Base-by-base conservation (phyloP, 352 stramenopile species). In the Thraustotheca clavata region DNA sequence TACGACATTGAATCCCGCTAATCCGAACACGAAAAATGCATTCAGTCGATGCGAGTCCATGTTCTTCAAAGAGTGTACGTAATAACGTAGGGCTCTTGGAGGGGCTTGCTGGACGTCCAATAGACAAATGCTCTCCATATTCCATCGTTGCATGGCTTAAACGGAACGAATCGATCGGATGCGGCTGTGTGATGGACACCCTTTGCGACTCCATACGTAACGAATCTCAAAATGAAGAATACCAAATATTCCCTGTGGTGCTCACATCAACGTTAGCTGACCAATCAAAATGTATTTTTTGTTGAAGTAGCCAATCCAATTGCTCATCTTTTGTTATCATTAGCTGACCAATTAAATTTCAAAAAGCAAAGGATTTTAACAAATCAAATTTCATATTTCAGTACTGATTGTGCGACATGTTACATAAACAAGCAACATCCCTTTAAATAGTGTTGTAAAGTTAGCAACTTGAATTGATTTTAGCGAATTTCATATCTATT, bases 1-100 rank as follows among this genome's bases (percentile, higher is more conserved):
- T 95, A 29, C 86, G 83, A 59, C 86, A 95, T 71, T 95, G 86
- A 59, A 95, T 95, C 40, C 83, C 83, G 1, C 80, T 91, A 52
- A 94, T 89, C 2, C 85, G 75, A 46, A 94, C 83, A 39, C 83
- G 81, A 52, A 94, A 94, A 36, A 92, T 71, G 63, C 84, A 91
- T 60, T 90, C 80, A 16, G 38, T 33, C 12, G 38, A 29, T 11
- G 57, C 41, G 6, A 65, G 29, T 20, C n/a, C 39, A 33, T 65
- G 46, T 32, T 65, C 57, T 27, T 65, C 36, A 54, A 65, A 65
- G 35, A 65, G 52, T 29, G 57, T 57, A 12, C 57, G 57, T 34
- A 43, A 27, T 11, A 65, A 22, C 41, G 52, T 65, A n/a, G 57
- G 57, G 29, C 41, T 57, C 57, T 65, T 65, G 57, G 57, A 33